Conservation (phyloP, 768 basidiomycete genomes). For the Lactarius tabidus region DNA sequence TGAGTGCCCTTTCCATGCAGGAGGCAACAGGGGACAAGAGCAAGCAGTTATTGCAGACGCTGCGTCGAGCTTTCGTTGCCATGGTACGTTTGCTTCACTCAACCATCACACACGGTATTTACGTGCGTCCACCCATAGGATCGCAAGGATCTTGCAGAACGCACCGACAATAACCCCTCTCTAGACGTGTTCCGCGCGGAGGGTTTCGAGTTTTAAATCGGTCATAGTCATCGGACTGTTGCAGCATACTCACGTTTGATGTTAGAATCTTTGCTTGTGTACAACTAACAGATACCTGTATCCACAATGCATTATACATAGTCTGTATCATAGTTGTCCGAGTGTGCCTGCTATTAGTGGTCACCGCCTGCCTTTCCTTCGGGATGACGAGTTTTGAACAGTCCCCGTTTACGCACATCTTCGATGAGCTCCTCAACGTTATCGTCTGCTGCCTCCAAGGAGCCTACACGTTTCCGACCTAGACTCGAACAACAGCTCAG, state of each 20-base stretch:
- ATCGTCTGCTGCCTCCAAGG: constrained; percentile 33
- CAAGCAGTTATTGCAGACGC: constrained; percentile 85
- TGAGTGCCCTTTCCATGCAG: constrained; percentile 79
- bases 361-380: constrained; percentile 58
- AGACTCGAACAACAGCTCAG: constrained; percentile 22
- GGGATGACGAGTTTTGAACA: constrained; percentile 68
- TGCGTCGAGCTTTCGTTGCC: constrained; percentile 71
- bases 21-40: constrained; percentile 68
- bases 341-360: constrained; percentile 26
- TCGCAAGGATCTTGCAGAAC: constrained; percentile 75
- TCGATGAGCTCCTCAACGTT: constrained; percentile 53
- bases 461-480: constrained; percentile 34
- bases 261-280: not conserved
- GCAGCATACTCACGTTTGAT: not conserved
- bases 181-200: constrained; percentile 73
- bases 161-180: constrained; percentile 59
- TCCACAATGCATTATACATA: not conserved
- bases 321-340: not conserved
- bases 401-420: constrained; percentile 54
- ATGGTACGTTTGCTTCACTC: constrained; percentile 54
- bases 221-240: not conserved
- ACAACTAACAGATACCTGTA: constrained; percentile 4
- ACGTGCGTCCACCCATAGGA: constrained; percentile 44
- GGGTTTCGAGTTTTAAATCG: constrained; percentile 79
- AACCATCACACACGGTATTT: constrained; percentile 1